Base-by-base conservation (phyloP, 2,329 filamentous ascomycete genomes). In the Cercospora zeina region DNA sequence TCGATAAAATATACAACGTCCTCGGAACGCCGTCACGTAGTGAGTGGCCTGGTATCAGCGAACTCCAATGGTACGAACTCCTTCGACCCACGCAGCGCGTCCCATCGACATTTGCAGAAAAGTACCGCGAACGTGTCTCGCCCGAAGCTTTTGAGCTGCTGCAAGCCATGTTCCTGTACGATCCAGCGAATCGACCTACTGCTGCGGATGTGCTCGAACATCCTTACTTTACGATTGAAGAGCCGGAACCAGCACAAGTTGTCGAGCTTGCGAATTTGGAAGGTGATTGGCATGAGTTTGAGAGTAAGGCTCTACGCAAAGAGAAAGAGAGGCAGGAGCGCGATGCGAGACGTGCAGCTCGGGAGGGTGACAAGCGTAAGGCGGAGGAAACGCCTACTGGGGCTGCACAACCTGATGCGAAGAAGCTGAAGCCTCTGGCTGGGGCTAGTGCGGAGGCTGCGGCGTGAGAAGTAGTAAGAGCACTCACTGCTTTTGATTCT, bases 281-380 rank as follows among this genome's bases (percentile, higher is more conserved):
- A 70, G 95, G 95, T 21, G 95, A 99, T 71, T 99, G 95, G 95
- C 95, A 99, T 74, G 95, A 99, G 74, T 96, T 97, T 71, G 95
- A 99, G 78, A 96, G 91, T 60, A 99, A 99, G 78, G 93, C 92
- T 14, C 82, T 96, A 27, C 84, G 95, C 33, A 95, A 95, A 69
- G 93, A 97, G 75, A 93, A 92, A 69, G 91, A 95, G 75, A 85
- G 85, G 59, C 77, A 79, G 61, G 85, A 88, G 63, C 81, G 83
- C 65, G 85, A 87, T 70, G 80, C 80, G 16, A 76, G 83, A 58
- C 77, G 78, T 50, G 77, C 72, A 57, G 75, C 71, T 57, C 74
- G 72, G 68, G 82, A 82, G 67, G 82, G 81, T 65, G 71, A 74
- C 62, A 74, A 75, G 65, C 63, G 70, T 51, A 74, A 72, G 63